These are phyloP conservation scores for Diaporthe citrichinensis DNA, from an alignment of 2,329 filamentous ascomycete genomes.

Conservation along the genomic window DNA sequence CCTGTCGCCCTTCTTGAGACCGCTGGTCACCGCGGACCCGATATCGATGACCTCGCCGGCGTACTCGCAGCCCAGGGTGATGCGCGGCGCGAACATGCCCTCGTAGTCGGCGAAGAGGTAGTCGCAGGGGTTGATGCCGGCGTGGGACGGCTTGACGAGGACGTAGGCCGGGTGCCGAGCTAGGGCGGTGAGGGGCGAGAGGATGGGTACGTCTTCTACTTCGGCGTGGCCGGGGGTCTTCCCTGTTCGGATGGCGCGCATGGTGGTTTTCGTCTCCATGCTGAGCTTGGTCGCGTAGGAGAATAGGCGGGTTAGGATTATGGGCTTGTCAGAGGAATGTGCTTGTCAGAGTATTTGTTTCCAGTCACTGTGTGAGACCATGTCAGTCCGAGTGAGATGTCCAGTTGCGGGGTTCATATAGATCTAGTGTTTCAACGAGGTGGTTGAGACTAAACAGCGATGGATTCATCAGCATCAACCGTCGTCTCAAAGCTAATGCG, in stretches of 20 bases:
- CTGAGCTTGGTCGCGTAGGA: not conserved
- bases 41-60: not conserved
- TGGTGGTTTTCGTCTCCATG: not conserved
- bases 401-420: not conserved
- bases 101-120: not conserved
- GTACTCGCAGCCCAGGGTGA: not conserved
- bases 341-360: not conserved
- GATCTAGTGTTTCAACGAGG: not conserved
- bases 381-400: not conserved
- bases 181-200: not conserved
- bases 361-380: too few species aligned
- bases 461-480: not conserved
- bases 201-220: not conserved
- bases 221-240: not conserved
- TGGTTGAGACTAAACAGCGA: not conserved
- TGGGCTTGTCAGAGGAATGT: not conserved
- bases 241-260: not conserved
- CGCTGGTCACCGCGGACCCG: not conserved
- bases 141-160: not conserved
- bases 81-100: not conserved
- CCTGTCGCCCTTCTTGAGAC: not conserved
- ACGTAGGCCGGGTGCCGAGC: not conserved
- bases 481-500: not conserved
- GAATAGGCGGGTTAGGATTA: too few species aligned
- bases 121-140: constrained; percentile 3